Conservation (phyloP, 2,329 filamentous ascomycete species). For the Pseudovirgaria hyperparasitica region DNA sequence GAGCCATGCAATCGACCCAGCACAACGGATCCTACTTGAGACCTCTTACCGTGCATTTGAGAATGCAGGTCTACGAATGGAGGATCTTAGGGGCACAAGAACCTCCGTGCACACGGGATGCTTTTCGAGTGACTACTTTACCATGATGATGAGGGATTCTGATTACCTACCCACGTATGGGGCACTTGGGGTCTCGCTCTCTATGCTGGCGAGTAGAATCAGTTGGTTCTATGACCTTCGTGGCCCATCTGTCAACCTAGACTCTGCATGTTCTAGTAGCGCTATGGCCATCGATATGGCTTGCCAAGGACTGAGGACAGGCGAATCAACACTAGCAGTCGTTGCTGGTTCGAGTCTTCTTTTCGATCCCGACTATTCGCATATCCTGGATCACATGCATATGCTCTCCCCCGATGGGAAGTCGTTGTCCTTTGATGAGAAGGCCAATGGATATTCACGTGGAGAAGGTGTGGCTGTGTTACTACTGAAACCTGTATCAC, state of each 20-base stretch:
- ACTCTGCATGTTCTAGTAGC: slow-evolving; percentile 5
- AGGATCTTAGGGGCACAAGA: no score
- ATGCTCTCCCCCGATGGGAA: slow-evolving; percentile 18
- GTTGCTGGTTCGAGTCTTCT: slow-evolving; percentile 1
- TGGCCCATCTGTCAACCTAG: slow-evolving; percentile 1
- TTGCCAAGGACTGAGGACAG: slow-evolving; percentile 8
- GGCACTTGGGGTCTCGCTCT: no score
- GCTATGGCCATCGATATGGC: slow-evolving; percentile 13
- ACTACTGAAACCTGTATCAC: slow-evolving; percentile 41
- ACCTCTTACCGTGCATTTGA: slow-evolving; percentile 11
- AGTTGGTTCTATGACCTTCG: slow-evolving; percentile 1
- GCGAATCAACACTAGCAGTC: no score
- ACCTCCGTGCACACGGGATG: no score
- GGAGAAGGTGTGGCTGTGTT: slow-evolving; percentile 49
- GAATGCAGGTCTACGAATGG: no score
- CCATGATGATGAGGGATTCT: no score
- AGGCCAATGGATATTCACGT: slow-evolving; percentile 50
- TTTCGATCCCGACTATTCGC: background rate
- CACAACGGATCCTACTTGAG: background rate
- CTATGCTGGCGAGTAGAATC: background rate
- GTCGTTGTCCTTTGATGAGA: slow-evolving; percentile 31
- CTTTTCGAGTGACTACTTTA: no score
- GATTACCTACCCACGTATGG: no score
- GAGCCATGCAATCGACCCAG: background rate
- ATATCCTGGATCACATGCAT: slow-evolving; percentile 5